Percentiles rank a stretch among this genome's conserved stretches.
Conservation (phyloP, 352 stramenopile genomes). For the Globisporangium canariense region DNA sequence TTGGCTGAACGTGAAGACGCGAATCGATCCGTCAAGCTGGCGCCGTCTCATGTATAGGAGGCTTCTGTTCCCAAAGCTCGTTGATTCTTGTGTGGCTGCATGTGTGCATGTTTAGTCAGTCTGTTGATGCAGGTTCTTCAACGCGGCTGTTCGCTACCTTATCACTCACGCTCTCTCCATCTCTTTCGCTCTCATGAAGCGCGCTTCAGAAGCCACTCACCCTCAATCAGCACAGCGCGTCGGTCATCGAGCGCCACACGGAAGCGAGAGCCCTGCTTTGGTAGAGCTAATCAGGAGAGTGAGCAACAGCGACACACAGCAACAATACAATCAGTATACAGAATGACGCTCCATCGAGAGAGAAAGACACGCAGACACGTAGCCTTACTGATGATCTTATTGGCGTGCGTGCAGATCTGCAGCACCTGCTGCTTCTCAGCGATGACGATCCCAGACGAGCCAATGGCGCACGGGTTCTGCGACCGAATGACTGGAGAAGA, state of each 20-base stretch:
- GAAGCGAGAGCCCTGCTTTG: constrained; percentile 42
- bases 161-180: background rate
- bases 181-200: background rate
- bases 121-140: constrained; percentile 1
- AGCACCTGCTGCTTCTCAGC: constrained; percentile 57
- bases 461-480: constrained; percentile 54
- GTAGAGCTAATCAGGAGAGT: constrained; percentile 28
- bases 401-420: constrained; percentile 38
- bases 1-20: no score
- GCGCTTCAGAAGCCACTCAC: constrained; percentile 37
- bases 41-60: background rate
- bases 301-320: background rate
- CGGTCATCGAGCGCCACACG: constrained; percentile 32
- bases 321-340: background rate
- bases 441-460: constrained; percentile 52
- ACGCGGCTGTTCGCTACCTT: background rate
- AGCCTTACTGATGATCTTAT: constrained; percentile 53
- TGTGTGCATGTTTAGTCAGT: background rate
- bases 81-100: background rate
- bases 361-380: background rate
- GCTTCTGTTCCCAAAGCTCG: background rate
- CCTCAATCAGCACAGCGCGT: constrained; percentile 41
- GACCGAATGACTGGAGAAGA: constrained; percentile 44
- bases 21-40: no score
- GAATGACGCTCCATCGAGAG: no score